Conservation (phyloP, 2,329 filamentous ascomycete species). For the Penicillium sp. region DNA sequence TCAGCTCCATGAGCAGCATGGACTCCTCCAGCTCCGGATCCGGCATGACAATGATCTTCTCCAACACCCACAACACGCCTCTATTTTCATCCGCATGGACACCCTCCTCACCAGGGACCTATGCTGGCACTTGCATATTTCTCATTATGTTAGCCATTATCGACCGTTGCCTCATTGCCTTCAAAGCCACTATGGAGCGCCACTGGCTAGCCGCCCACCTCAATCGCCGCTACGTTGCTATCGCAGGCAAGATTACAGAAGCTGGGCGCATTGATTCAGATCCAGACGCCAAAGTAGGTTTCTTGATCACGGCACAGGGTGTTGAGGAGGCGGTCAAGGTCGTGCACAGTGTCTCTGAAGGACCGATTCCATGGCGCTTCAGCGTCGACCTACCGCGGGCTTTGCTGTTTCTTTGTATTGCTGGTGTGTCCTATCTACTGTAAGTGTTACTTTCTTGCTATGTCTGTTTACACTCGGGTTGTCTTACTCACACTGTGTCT, state of each 20-base stretch:
- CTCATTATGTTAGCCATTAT: conserved; percentile 69
- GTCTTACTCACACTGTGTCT: conserved; percentile 7
- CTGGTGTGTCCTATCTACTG: conserved; percentile 80
- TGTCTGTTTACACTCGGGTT: not conserved
- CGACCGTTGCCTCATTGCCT: conserved; percentile 67
- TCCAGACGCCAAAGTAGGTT: conserved; percentile 59
- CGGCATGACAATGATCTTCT: conserved; percentile 45
- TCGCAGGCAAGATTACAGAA: conserved; percentile 60
- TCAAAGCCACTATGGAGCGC: conserved; percentile 57
- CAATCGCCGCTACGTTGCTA: conserved; percentile 70
- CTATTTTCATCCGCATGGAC: conserved; percentile 70
- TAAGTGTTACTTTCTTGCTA: conserved; percentile 48
- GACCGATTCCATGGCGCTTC: conserved; percentile 69
- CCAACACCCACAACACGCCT: conserved; percentile 57
- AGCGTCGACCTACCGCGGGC: conserved; percentile 74
- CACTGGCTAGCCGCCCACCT: conserved; percentile 68
- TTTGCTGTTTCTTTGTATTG: conserved; percentile 63
- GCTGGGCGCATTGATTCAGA: conserved; percentile 58
- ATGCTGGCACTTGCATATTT: conserved; percentile 90
- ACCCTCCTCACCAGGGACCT: conserved; percentile 63
- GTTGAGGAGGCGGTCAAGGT: conserved; percentile 76
- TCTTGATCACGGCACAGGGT: conserved; percentile 67
- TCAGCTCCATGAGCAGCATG: conserved; percentile 11
- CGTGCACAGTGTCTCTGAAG: conserved; percentile 54
- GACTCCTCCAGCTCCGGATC: conserved; percentile 1